Conservation (phyloP, 768 basidiomycete species). For the Pleurotus tuoliensis region DNA sequence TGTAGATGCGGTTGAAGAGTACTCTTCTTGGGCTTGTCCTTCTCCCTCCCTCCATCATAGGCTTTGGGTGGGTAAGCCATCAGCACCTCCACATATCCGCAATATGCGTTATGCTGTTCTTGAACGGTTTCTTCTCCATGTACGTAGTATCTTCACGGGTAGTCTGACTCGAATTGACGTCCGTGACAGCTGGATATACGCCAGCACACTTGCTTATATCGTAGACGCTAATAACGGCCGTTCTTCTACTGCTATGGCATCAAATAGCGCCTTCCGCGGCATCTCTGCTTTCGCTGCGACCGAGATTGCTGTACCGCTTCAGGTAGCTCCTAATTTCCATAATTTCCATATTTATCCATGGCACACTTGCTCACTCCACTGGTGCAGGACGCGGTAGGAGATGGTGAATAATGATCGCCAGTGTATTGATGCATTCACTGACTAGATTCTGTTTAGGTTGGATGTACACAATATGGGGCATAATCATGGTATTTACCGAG, state of each 20-base stretch:
- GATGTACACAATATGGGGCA: constrained; percentile 63
- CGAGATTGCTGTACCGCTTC: constrained; percentile 72
- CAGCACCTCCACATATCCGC: constrained; percentile 61
- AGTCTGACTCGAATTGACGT: constrained; percentile 2
- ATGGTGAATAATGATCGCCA: constrained; percentile 40
- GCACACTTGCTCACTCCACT: background rate
- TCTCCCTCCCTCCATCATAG: constrained; percentile 57
- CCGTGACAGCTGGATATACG: constrained; percentile 29
- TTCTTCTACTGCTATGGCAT: constrained; percentile 69
- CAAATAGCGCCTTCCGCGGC: constrained; percentile 77
- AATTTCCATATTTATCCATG: background rate
- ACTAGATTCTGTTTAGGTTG: constrained; percentile 34
- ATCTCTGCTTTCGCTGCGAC: constrained; percentile 61
- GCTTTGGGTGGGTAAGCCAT: constrained; percentile 74
- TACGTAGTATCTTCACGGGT: constrained; percentile 27
- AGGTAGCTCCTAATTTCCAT: constrained; percentile 34
- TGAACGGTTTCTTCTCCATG: constrained; percentile 73
- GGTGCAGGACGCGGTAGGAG: constrained; percentile 60
- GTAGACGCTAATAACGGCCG: constrained; percentile 85
- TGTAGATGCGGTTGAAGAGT: constrained; percentile 70
- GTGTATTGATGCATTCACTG: background rate
- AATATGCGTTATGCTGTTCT: constrained; percentile 68
- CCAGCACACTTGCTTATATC: constrained; percentile 64
- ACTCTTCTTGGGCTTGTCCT: constrained; percentile 54
- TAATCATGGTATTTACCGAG: constrained; percentile 47